Conservation (phyloP, 371 early-diverging fungal species). For the Nematocida minor region DNA sequence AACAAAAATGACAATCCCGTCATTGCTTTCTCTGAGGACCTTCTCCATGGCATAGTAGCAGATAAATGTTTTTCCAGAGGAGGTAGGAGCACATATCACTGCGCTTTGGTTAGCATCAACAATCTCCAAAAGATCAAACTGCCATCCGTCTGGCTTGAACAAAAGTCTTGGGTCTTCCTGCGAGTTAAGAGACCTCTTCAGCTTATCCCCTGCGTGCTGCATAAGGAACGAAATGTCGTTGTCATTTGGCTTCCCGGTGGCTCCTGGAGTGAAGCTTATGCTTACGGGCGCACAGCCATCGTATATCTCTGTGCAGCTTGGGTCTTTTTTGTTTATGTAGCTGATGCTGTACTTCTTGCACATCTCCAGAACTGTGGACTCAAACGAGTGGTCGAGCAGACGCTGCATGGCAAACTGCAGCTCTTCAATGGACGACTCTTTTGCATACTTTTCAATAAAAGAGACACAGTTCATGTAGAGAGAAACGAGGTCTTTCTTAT, state of each 20-base stretch:
- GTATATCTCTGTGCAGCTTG: constrained; percentile 10
- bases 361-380: constrained; percentile 60
- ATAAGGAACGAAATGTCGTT: constrained; percentile 65
- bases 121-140: constrained; percentile 66
- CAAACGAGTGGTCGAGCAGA: constrained; percentile 60
- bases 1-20: constrained; percentile 66
- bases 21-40: constrained; percentile 65
- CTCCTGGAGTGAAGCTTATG: constrained; percentile 15
- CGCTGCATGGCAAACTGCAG: constrained; percentile 60
- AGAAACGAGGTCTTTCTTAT: constrained; percentile 60
- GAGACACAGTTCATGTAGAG: constrained; percentile 59
- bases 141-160: constrained; percentile 69
- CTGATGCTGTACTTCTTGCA: constrained; percentile 51
- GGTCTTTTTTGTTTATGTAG: constrained; percentile 32
- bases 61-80: constrained; percentile 69
- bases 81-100: constrained; percentile 68
- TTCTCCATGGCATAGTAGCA: constrained; percentile 69
- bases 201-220: constrained; percentile 63
- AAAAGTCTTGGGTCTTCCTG: constrained; percentile 65
- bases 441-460: constrained; percentile 54
- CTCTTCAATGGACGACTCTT: constrained; percentile 18
- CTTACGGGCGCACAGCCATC: constrained; percentile 21
- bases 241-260: constrained; percentile 55
- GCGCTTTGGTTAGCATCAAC: constrained; percentile 65
- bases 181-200: constrained; percentile 62